Evolutionary conservation across 1,284 basidiomycete genomes (phyloP).

Genomic region (Naganishia liquefaciens): DNA sequence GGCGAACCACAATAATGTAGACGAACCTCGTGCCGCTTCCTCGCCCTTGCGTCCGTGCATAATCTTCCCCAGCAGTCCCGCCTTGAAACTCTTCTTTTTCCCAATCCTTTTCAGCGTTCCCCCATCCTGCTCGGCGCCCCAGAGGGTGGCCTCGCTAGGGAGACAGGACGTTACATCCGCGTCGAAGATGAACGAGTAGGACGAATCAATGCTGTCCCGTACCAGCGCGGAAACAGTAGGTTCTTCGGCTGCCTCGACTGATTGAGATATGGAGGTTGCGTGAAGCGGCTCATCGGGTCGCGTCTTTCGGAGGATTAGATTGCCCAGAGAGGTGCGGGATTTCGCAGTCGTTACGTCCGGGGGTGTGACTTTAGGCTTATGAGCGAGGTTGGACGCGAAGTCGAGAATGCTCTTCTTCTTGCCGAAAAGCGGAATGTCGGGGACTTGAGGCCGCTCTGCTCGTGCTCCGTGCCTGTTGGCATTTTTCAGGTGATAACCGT

Average conservation of each 20-base stretch:
- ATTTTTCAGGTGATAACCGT: too few relatives aligned
- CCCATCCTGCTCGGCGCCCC: not conserved
- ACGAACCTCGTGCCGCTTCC: not conserved
- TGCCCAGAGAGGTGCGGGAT: too few relatives aligned
- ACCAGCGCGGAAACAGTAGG: not conserved
- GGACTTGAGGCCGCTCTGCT: not conserved
- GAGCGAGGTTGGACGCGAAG: not conserved
- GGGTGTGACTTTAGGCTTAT: not conserved
- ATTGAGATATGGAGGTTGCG: too few relatives aligned
- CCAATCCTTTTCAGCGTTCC: not conserved
- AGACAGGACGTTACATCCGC: conserved; percentile 1
- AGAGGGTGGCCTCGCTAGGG: not conserved
- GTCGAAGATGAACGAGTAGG: conserved; percentile 9
- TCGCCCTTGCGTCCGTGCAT: conserved; percentile 8
- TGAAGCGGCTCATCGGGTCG: not conserved
- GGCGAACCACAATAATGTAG: not conserved
- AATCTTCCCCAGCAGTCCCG: conserved; percentile 15
- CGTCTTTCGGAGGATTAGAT: too few relatives aligned
- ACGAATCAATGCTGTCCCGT: conserved; percentile 16
- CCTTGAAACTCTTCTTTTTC: conserved; percentile 23
- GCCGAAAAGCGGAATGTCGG: not conserved
- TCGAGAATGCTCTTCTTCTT: conserved; percentile 21
- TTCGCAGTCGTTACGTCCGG: too few relatives aligned
- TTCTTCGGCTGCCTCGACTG: not conserved
- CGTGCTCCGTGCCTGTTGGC: not conserved